phyloP scores from a whole-genome alignment of 2,329 filamentous ascomycete species.

The Didymella glomerata region DNA sequence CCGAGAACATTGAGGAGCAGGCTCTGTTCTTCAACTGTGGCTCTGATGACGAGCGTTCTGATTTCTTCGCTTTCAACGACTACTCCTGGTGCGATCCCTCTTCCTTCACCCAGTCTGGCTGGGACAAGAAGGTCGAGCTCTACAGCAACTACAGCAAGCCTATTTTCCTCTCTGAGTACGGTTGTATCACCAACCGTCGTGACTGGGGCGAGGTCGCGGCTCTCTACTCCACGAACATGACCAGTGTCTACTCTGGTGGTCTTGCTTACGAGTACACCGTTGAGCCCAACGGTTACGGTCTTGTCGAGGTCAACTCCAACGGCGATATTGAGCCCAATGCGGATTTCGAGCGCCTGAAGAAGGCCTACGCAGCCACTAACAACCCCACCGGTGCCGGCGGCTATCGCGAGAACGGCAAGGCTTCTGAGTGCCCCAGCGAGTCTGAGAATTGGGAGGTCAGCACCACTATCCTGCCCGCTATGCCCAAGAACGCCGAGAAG shows the following conservation, averaged over 20 bases:
- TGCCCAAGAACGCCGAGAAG: constrained; percentile 63
- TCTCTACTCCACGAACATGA: constrained; percentile 86
- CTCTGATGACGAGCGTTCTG: constrained; percentile 80
- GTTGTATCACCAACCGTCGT: constrained; percentile 83
- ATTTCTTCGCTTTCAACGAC: constrained; percentile 91
- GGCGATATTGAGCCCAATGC: constrained; percentile 63
- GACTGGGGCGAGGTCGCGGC: constrained; percentile 80
- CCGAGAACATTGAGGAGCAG: constrained; percentile 84
- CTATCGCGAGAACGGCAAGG: constrained; percentile 62
- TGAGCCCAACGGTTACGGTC: constrained; percentile 72
- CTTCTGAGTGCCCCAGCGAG: constrained; percentile 63
- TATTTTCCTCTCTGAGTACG: constrained; percentile 92
- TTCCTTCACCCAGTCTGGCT: constrained; percentile 75
- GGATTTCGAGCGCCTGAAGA: constrained; percentile 69
- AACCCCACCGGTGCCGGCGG: constrained; percentile 66
- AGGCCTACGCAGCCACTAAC: constrained; percentile 59
- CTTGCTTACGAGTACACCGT: constrained; percentile 93
- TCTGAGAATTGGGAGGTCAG: constrained; percentile 65
- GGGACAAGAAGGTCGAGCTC: constrained; percentile 63
- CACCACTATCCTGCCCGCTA: constrained; percentile 62
- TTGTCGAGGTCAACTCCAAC: constrained; percentile 70
- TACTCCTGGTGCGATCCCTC: constrained; percentile 75
- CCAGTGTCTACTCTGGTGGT: constrained; percentile 88
- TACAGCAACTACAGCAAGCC: constrained; percentile 51
- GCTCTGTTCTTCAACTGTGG: constrained; percentile 95